phyloP scores from a whole-genome alignment of 345 rosid species.

The Rhodamnia argentea region DNA sequence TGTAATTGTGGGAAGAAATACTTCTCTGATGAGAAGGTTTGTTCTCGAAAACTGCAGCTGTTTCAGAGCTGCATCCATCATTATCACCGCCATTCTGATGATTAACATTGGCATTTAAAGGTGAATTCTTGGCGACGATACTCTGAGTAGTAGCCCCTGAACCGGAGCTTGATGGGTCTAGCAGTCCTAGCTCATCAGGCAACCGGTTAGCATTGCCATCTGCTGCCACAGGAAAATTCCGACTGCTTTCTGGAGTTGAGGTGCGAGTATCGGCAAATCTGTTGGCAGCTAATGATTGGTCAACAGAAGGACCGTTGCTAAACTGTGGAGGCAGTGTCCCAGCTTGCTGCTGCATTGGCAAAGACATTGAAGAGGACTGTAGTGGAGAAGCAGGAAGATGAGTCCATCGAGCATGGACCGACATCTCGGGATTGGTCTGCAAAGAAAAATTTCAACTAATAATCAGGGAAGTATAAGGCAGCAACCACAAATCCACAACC shows the following conservation, averaged over 20 bases:
- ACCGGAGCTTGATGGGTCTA: conserved; percentile 41
- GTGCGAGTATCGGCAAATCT: conserved; percentile 39
- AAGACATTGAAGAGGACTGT: conserved; percentile 36
- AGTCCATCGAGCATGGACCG: conserved; percentile 76
- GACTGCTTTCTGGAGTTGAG: conserved; percentile 25
- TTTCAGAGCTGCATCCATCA: background rate
- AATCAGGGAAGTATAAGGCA: background rate
- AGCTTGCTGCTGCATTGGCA: conserved; percentile 58
- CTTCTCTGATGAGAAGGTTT: conserved; percentile 43
- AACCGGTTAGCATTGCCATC: conserved; percentile 34
- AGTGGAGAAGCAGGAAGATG: conserved; percentile 54
- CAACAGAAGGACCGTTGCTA: conserved; percentile 37
- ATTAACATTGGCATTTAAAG: conserved; percentile 15
- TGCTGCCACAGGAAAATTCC: conserved; percentile 15
- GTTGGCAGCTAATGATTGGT: conserved; percentile 32
- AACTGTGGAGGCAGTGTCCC: conserved; percentile 50
- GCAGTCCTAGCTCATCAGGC: conserved; percentile 51
- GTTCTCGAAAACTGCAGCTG: conserved; percentile 16
- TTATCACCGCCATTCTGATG: conserved; percentile 13
- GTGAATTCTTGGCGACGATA: conserved; percentile 25
- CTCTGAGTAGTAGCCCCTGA: conserved; percentile 21
- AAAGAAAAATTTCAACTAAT: conserved; percentile 4
- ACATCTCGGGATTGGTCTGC: conserved; percentile 68
- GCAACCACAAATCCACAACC: background rate
- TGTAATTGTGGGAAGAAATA: conserved; percentile 27